These are phyloP conservation scores for Salinomyces thailandicus DNA, from an alignment of 2,329 filamentous ascomycete genomes.

Conservation along the genomic window DNA sequence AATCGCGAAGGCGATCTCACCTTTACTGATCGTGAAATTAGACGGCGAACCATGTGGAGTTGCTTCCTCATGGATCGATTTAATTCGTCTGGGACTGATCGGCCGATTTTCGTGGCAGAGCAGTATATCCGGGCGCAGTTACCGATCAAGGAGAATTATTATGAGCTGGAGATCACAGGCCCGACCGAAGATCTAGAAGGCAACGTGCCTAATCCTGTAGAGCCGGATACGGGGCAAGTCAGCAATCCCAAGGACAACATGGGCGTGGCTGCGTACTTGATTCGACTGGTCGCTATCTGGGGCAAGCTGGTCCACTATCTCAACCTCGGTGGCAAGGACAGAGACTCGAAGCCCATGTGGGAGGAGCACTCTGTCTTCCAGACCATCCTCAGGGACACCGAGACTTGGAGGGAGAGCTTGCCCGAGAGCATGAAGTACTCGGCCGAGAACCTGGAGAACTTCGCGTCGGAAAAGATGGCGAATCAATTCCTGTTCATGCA, in stretches of 20 bases:
- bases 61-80: slow-evolving; percentile 97
- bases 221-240: slow-evolving; percentile 53
- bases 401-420: slow-evolving; percentile 58
- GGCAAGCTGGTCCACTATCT: slow-evolving; percentile 81
- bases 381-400: slow-evolving; percentile 57
- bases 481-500: slow-evolving; percentile 92
- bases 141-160: slow-evolving; percentile 81
- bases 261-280: slow-evolving; percentile 86
- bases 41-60: slow-evolving; percentile 92
- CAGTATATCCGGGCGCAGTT: slow-evolving; percentile 81
- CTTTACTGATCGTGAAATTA: slow-evolving; percentile 86
- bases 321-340: slow-evolving; percentile 77
- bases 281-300: slow-evolving; percentile 78
- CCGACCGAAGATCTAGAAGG: slow-evolving; percentile 76
- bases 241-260: slow-evolving; percentile 69
- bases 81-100: slow-evolving; percentile 88
- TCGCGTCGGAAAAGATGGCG: slow-evolving; percentile 72
- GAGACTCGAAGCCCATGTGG: slow-evolving; percentile 71
- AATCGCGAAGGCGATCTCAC: slow-evolving; percentile 40
- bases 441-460: slow-evolving; percentile 69
- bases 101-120: slow-evolving; percentile 83
- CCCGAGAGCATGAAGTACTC: slow-evolving; percentile 65
- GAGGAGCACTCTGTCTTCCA: slow-evolving; percentile 66
- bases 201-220: slow-evolving; percentile 51
- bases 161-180: slow-evolving; percentile 82